phyloP scores from a whole-genome alignment of 1,284 basidiomycete species.

The Irpex sp. region DNA sequence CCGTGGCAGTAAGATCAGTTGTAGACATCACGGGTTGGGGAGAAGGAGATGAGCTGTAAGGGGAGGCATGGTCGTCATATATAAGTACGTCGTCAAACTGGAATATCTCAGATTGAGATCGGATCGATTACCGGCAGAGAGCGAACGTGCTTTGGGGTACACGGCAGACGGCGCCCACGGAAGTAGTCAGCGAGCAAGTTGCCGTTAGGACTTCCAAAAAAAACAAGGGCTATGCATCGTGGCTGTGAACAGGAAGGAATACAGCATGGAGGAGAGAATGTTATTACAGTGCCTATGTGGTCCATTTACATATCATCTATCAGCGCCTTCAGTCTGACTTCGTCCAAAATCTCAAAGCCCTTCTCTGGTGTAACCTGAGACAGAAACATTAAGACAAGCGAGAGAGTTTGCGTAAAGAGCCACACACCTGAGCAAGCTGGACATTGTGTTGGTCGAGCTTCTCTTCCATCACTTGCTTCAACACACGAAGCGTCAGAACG shows the following conservation, averaged over 20 bases:
- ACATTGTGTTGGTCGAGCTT: slow-evolving; percentile 98
- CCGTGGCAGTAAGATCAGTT: slow-evolving; percentile 35
- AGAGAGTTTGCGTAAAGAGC: background rate
- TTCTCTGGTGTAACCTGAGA: slow-evolving; percentile 65
- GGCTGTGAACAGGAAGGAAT: background rate
- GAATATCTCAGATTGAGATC: background rate
- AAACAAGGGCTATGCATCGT: background rate
- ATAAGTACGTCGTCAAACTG: background rate
- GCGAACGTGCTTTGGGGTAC: background rate
- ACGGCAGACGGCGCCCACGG: background rate
- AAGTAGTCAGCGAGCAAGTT: background rate
- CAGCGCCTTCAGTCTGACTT: slow-evolving; percentile 72
- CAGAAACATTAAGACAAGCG: slow-evolving; percentile 3
- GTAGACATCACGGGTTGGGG: slow-evolving; percentile 16
- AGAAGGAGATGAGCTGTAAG: background rate
- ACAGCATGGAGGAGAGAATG: background rate
- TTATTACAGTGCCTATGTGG: slow-evolving; percentile 8
- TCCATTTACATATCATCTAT: slow-evolving; percentile 70
- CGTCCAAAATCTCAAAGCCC: slow-evolving; percentile 84
- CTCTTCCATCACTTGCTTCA: slow-evolving; percentile 99
- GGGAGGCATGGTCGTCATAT: background rate
- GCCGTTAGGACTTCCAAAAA: background rate
- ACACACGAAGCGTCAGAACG: slow-evolving; percentile 79
- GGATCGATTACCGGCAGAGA: slow-evolving; percentile 1
- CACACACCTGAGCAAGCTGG: slow-evolving; percentile 85